These are phyloP conservation scores for Citeromyces hawaiiensis DNA, from an alignment of 1,139 yeast species.

Conservation along the genomic window DNA sequence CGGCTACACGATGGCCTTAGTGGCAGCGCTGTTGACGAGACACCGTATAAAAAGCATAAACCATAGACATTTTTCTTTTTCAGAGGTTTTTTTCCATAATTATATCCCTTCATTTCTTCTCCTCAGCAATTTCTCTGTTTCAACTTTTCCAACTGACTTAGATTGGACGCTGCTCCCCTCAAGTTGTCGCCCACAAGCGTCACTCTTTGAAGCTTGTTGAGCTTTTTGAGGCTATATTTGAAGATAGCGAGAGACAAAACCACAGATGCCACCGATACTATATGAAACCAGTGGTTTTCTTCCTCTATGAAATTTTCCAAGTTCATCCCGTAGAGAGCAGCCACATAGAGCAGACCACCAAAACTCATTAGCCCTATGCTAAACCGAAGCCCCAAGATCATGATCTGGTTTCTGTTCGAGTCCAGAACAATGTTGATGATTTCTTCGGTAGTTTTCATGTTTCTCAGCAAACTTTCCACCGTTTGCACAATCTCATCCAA, in stretches of 20 bases:
- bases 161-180: slow-evolving; percentile 4
- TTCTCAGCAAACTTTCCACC: slow-evolving; percentile 54
- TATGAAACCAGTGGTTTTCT: slow-evolving; percentile 36
- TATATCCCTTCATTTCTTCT: no score
- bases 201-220: slow-evolving; percentile 43
- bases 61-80: neutral
- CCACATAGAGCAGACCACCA: slow-evolving; percentile 51
- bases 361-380: slow-evolving; percentile 51
- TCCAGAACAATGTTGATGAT: slow-evolving; percentile 69
- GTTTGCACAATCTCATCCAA: slow-evolving; percentile 76
- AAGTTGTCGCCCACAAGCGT: slow-evolving; percentile 39
- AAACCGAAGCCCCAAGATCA: slow-evolving; percentile 59
- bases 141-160: slow-evolving; percentile 3
- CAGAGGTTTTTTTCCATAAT: no score
- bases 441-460: slow-evolving; percentile 70
- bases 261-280: slow-evolving; percentile 27
- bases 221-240: slow-evolving; percentile 28
- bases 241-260: slow-evolving; percentile 29
- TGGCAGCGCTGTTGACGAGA: neutral
- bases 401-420: slow-evolving; percentile 65
- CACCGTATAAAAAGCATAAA: neutral
- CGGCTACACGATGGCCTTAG: neutral
- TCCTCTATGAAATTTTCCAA: slow-evolving; percentile 68
- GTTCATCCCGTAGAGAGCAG: slow-evolving; percentile 77
- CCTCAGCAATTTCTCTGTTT: neutral